phyloP scores from a whole-genome alignment of 371 early-diverging fungal genomes.

The Lichtheimia corymbifera region DNA sequence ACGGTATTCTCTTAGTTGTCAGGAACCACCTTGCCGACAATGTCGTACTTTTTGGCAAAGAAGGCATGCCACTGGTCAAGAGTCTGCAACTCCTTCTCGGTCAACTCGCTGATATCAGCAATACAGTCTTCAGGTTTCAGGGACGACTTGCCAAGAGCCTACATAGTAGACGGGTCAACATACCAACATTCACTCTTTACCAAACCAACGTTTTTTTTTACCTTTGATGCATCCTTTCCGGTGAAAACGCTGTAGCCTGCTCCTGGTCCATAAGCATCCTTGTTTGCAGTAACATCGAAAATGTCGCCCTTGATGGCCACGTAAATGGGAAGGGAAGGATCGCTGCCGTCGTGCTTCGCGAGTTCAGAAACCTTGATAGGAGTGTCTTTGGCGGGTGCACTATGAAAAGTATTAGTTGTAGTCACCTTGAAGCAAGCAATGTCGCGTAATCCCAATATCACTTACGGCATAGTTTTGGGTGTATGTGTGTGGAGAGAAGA shows the following conservation, averaged over 20 bases:
- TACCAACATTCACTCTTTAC: not conserved
- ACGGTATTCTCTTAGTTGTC: constrained; percentile 18
- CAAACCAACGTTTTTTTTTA: constrained; percentile 30
- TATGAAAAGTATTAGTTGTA: constrained; percentile 3
- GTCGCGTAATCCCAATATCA: no score
- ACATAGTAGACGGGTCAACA: not conserved
- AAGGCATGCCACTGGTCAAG: constrained; percentile 79
- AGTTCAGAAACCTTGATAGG: constrained; percentile 68
- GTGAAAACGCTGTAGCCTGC: constrained; percentile 75
- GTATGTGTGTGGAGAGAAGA: no score
- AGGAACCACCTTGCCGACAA: constrained; percentile 65
- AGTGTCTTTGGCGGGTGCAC: constrained; percentile 52
- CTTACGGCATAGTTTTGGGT: no score
- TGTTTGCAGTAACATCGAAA: constrained; percentile 77
- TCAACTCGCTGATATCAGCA: constrained; percentile 66
- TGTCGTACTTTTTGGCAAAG: constrained; percentile 76
- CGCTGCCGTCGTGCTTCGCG: constrained; percentile 68
- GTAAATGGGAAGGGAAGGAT: constrained; percentile 71
- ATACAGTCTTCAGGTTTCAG: constrained; percentile 76
- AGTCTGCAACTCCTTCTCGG: constrained; percentile 68
- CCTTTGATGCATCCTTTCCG: constrained; percentile 80
- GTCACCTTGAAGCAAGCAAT: no score
- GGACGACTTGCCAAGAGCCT: constrained; percentile 80
- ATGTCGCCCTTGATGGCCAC: constrained; percentile 83
- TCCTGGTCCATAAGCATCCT: constrained; percentile 67